These are phyloP conservation scores for Starmerella vitae DNA, from an alignment of 805 yeast genomes.

Conservation along the genomic window DNA sequence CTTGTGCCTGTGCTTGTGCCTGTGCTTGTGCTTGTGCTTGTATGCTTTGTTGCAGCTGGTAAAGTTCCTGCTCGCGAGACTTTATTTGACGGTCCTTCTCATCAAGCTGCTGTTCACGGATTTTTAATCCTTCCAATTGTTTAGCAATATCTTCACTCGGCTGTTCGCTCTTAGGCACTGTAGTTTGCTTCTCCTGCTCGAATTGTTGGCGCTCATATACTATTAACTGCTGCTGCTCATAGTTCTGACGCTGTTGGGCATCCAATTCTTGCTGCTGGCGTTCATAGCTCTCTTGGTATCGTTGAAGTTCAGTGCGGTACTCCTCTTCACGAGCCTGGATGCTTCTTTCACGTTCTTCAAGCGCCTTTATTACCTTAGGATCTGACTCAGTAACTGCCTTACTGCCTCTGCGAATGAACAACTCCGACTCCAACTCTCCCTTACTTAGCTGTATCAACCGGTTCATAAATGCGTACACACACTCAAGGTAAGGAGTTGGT, in stretches of 20 bases:
- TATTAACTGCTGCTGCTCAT: constrained; percentile 2
- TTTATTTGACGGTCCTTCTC: constrained; percentile 16
- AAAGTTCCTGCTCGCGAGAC: constrained; percentile 12
- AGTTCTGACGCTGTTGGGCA: constrained; percentile 3
- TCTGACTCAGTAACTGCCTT: not conserved
- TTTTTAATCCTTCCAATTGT: constrained; percentile 6
- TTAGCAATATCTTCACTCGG: constrained; percentile 1
- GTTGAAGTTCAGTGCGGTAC: constrained; percentile 3
- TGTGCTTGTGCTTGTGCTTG: too few species aligned
- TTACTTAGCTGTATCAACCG: constrained; percentile 26
- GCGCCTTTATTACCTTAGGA: constrained; percentile 4
- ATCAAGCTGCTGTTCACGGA: constrained; percentile 11
- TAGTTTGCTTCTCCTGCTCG: not conserved
- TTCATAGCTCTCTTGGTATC: not conserved
- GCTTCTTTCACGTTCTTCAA: constrained; percentile 8
- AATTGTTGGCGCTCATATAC: constrained; percentile 1
- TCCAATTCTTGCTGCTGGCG: constrained; percentile 5
- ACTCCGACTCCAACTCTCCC: constrained; percentile 4
- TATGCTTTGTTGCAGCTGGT: constrained; percentile 14
- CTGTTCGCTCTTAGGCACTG: not conserved
- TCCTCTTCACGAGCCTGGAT: constrained; percentile 6
- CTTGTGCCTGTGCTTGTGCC: too few species aligned
- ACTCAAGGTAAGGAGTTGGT: constrained; percentile 82
- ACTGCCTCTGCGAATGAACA: constrained; percentile 7
- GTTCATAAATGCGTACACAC: constrained; percentile 46